These are phyloP conservation scores for Citrus inodora DNA, from an alignment of 345 rosid genomes.

Conservation along the genomic window DNA sequence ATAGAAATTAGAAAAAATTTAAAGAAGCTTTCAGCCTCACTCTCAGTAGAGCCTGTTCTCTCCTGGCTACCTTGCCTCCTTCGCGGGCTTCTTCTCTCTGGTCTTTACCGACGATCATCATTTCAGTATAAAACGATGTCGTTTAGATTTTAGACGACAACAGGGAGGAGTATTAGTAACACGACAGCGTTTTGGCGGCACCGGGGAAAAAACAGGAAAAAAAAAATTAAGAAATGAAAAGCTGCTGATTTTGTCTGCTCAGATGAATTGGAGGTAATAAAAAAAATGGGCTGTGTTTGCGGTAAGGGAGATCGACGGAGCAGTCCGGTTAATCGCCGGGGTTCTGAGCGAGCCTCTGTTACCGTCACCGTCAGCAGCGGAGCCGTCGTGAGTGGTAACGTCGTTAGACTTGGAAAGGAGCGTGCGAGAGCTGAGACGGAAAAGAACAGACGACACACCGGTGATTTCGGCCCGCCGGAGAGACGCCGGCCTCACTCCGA, in stretches of 20 bases:
- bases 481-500: constrained; percentile 26
- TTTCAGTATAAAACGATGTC: too few species aligned
- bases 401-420: constrained; percentile 28
- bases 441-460: constrained; percentile 27
- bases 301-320: constrained; percentile 38
- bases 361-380: constrained; percentile 17
- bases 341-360: constrained; percentile 26
- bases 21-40: too few species aligned
- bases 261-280: constrained; percentile 19
- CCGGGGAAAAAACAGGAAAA: background rate
- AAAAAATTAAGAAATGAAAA: background rate
- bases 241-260: background rate
- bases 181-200: background rate
- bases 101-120: too few species aligned
- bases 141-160: too few species aligned
- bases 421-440: constrained; percentile 24
- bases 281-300: constrained; percentile 63
- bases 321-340: constrained; percentile 28
- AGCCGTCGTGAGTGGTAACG: constrained; percentile 19
- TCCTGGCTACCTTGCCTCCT: constrained; percentile 15
- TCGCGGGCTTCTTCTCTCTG: constrained; percentile 23
- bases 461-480: constrained; percentile 35
- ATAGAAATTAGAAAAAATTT: background rate
- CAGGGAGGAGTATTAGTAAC: too few species aligned
- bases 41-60: background rate